Evolutionary conservation across 768 basidiomycete species (phyloP).

Genomic region (Rhodotorula paludigena): DNA sequence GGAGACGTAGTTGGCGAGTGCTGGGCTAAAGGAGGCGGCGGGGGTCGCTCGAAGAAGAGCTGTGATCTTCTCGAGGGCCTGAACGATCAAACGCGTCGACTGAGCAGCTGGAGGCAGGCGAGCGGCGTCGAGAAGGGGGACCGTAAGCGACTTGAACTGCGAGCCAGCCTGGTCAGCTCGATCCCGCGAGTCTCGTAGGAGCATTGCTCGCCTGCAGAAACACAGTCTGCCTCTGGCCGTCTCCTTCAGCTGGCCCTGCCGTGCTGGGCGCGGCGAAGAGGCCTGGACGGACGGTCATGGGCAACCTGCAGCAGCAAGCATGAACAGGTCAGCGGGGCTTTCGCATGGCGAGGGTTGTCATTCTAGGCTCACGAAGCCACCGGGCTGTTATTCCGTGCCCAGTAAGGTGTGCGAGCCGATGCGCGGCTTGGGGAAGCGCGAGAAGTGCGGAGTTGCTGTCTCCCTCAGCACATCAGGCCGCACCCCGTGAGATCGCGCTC

Average conservation of each 20-base stretch:
- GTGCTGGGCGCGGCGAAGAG: not conserved
- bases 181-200: not conserved
- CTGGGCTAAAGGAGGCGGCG: constrained; percentile 52
- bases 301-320: not conserved
- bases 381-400: no score
- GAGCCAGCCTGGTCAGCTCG: not conserved
- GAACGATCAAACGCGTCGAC: constrained; percentile 53
- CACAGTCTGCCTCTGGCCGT: not conserved
- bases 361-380: no score
- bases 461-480: no score
- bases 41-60: constrained; percentile 53
- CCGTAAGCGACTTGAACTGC: constrained; percentile 67
- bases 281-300: not conserved
- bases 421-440: no score
- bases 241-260: not conserved
- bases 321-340: not conserved
- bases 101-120: constrained; percentile 55
- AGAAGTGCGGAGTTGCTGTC: no score
- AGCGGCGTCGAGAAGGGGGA: constrained; percentile 70
- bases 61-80: constrained; percentile 56
- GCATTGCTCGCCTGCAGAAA: not conserved
- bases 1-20: constrained; percentile 75
- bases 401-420: no score
- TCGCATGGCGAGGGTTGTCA: no score
- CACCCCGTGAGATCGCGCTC: no score